Conservation (phyloP, 2,329 filamentous ascomycete genomes). For the Dothideomycetes sp. region DNA sequence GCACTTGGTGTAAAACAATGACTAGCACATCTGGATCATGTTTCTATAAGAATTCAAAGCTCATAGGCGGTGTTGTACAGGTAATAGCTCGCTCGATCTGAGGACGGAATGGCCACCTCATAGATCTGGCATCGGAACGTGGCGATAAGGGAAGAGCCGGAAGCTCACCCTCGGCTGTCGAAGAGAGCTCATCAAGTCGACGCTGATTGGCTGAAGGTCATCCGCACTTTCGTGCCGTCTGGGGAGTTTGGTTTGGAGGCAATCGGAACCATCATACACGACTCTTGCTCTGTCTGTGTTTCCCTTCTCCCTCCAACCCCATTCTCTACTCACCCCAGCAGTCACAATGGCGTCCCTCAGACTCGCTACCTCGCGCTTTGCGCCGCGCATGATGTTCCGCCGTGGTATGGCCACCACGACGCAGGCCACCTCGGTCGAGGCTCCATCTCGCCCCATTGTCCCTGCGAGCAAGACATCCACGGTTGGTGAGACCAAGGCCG, state of each 20-base stretch:
- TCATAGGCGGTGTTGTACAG: not conserved
- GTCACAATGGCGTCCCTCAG: conserved; percentile 22
- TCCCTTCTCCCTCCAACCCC: conserved; percentile 12
- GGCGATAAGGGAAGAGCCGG: not conserved
- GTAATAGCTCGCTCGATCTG: not conserved
- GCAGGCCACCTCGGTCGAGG: conserved; percentile 22
- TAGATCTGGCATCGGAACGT: conserved; percentile 6
- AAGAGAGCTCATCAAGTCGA: conserved; percentile 1
- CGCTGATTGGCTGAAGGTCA: conserved; percentile 4
- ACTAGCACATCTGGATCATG: no score
- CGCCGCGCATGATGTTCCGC: conserved; percentile 16
- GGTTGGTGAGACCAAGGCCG: conserved; percentile 48
- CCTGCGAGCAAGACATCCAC: conserved; percentile 47
- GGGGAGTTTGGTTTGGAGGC: not conserved
- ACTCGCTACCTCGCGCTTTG: conserved; percentile 24
- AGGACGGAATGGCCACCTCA: conserved; percentile 1
- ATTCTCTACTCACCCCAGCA: conserved; percentile 8
- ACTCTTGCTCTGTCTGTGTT: not conserved
- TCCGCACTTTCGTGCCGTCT: not conserved
- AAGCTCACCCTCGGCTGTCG: not conserved
- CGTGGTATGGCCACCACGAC: conserved; percentile 25
- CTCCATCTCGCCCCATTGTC: conserved; percentile 19
- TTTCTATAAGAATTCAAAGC: not conserved
- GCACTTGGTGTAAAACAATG: no score
- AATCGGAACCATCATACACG: not conserved